Percentiles rank a stretch among this genome's conserved stretches.
These are phyloP conservation scores for Cardamine occulta DNA, from an alignment of 345 rosid genomes.

Conservation along the genomic window DNA sequence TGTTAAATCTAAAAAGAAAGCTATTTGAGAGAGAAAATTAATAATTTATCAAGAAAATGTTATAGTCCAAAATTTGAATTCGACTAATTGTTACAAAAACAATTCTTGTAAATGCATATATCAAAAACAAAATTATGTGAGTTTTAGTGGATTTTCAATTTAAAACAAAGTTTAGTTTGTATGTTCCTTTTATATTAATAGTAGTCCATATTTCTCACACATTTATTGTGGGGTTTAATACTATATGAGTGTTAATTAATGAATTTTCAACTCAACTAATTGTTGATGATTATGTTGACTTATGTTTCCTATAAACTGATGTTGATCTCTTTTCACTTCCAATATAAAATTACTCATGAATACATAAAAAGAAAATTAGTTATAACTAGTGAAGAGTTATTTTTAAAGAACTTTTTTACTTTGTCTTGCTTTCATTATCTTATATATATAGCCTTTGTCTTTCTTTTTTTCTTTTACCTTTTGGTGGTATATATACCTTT, in stretches of 20 bases:
- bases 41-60: neutral
- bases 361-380: neutral
- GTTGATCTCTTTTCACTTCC: neutral
- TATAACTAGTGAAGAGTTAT: neutral
- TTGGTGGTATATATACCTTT: constrained; percentile 35
- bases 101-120: neutral
- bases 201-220: neutral
- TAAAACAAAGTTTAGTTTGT: neutral
- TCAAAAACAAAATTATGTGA: neutral
- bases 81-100: neutral
- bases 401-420: constrained; percentile 21
- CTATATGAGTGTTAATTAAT: neutral
- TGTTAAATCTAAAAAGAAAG: no score
- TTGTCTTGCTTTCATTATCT: constrained; percentile 34
- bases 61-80: neutral
- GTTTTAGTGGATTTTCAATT: neutral
- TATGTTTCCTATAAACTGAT: neutral
- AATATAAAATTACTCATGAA: neutral
- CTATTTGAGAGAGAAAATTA: neutral
- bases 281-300: neutral
- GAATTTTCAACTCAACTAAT: neutral
- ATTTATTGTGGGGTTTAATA: neutral
- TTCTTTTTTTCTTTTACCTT: neutral
- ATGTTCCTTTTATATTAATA: neutral
- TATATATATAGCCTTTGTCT: constrained; percentile 9